phyloP scores from a whole-genome alignment of 208 protist species.

The Acanthamoeba lenticulata region DNA sequence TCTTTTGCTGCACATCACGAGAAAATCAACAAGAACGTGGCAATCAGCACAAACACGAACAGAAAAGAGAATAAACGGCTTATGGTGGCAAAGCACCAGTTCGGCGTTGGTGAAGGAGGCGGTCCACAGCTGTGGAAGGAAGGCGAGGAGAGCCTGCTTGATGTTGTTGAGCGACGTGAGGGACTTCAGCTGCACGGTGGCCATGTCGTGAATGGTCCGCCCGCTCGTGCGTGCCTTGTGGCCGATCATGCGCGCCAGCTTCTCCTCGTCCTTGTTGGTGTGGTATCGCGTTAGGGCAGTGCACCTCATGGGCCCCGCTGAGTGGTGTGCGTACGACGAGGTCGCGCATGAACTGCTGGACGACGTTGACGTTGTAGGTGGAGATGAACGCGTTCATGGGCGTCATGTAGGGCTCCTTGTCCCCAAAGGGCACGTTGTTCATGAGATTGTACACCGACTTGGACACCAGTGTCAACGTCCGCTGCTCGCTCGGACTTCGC shows the following conservation, averaged over 20 bases:
- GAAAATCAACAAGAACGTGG: not conserved
- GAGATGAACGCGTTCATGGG: constrained; percentile 59
- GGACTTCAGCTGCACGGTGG: constrained; percentile 30
- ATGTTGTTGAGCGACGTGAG: constrained; percentile 45
- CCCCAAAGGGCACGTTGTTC: constrained; percentile 12
- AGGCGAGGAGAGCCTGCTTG: constrained; percentile 6
- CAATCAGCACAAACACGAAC: not conserved
- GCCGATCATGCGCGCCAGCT: not conserved
- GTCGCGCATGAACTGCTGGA: constrained; percentile 52
- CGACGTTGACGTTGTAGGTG: not conserved
- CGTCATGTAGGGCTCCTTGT: constrained; percentile 49
- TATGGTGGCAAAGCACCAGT: not conserved
- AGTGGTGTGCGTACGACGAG: constrained; percentile 19
- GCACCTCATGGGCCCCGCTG: too few species aligned
- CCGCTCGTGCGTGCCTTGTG: not conserved
- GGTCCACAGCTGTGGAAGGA: not conserved
- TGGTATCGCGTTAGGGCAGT: too few species aligned
- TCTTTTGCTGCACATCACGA: not conserved
- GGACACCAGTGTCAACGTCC: constrained; percentile 25
- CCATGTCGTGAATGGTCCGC: not conserved
- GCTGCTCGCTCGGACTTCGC: not conserved
- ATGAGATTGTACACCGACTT: constrained; percentile 44
- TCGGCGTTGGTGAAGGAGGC: not conserved
- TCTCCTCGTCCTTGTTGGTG: constrained; percentile 3
- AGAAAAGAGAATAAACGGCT: not conserved